Evolutionary conservation across 2,329 filamentous ascomycete species (phyloP).

Genomic region (Pseudogymnoascus sp.): DNA sequence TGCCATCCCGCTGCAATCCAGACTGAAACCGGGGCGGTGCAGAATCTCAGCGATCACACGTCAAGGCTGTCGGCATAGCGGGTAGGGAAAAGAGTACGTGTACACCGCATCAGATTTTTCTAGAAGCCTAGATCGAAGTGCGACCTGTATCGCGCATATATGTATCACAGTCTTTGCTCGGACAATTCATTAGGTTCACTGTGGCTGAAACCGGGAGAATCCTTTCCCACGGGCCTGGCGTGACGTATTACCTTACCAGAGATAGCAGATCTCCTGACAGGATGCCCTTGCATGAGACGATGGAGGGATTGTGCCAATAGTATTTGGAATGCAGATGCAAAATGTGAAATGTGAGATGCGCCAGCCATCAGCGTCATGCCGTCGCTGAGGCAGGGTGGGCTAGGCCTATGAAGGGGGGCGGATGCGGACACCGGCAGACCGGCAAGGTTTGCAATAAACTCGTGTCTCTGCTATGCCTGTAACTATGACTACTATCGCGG

Average conservation of each 20-base stretch:
- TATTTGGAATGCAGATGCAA: background rate
- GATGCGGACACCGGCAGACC: background rate
- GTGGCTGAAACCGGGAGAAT: conserved; percentile 1
- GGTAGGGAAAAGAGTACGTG: background rate
- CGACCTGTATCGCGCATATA: background rate
- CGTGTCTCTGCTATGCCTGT: background rate
- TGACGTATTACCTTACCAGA: background rate
- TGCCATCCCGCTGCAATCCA: background rate
- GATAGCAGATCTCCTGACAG: background rate
- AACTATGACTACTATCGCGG: background rate
- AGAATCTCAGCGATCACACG: background rate
- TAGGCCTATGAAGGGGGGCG: background rate
- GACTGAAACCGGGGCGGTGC: background rate
- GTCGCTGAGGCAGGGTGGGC: background rate
- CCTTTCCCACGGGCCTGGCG: background rate
- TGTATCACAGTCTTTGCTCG: background rate
- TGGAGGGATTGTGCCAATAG: background rate
- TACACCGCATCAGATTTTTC: background rate
- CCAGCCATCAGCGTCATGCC: background rate
- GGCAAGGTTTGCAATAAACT: background rate
- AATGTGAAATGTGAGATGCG: conserved; percentile 2
- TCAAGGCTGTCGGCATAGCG: background rate
- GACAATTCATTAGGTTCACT: background rate
- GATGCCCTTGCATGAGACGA: conserved; percentile 1
- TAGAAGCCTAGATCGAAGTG: conserved; percentile 2